Base-by-base conservation (phyloP, 495 filamentous ascomycete genomes). In the Haplographium delicatum region DNA sequence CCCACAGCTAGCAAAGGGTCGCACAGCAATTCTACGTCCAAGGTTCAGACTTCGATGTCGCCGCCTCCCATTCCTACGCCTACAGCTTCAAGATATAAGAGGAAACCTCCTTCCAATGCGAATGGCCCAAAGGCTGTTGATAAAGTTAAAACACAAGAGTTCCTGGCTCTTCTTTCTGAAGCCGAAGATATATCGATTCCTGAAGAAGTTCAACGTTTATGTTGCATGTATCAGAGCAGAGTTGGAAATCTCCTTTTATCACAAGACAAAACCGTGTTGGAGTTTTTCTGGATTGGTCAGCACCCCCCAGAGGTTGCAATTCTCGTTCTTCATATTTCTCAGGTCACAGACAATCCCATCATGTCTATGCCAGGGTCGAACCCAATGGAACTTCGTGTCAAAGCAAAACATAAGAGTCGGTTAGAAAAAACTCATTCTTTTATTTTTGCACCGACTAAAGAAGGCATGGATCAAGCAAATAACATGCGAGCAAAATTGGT, bases 311-410 rank as follows among this genome's bases (percentile, higher is more conserved):
- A 53, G 6, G 19, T 27, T 18, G 44, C 59, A 1, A 34, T 37
- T 0, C 15, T 59, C 8, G 24, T 27, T 23, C 11, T 59, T 10
- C 41, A 16, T 24, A 31, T 59, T 9, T 38, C 41, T 1, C 13
- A 44, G 23, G 31, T 62, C 16, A 9, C 28, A 16, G 30, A 50
- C 5, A 30, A 52, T 19, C 56, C 56, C 10, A 56, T 46, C 7
- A 27, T 31, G 10, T 62, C 56, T 9, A 24, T 40, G 0, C 10
- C 9, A 5, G 50, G 53, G 7, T 62, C 60, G 1, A 49, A 51
- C 11, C 56, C 53, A 18, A 54, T 59, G 60, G 53, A 59, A 30
- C 19, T 62, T 24, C 51, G 33, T 1, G 42, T 62, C 34, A 57
- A 45, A 16, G 11, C 34, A 1, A 34, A 25, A 35, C n/a, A 40